These are phyloP conservation scores for Maudiozyma serrabonitensis DNA, from an alignment of 805 yeast species.

Conservation along the genomic window DNA sequence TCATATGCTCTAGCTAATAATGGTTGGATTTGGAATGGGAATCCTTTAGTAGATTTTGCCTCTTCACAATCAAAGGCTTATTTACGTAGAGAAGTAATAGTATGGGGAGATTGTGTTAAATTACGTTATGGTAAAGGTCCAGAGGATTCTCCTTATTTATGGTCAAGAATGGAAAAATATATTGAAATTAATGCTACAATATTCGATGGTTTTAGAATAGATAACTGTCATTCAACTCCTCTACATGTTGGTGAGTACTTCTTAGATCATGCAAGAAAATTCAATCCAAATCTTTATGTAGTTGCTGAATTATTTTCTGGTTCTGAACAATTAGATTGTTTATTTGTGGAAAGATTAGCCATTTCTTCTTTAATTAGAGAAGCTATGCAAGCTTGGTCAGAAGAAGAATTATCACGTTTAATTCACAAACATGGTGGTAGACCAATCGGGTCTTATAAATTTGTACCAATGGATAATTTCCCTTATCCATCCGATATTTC, in stretches of 20 bases:
- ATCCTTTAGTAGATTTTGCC: constrained; percentile 90
- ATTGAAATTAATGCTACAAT: constrained; percentile 58
- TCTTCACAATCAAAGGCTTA: constrained; percentile 70
- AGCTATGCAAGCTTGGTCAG: constrained; percentile 95
- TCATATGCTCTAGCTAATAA: constrained; percentile 78
- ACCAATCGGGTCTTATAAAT: constrained; percentile 85
- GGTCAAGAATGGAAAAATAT: constrained; percentile 82
- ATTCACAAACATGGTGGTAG: constrained; percentile 91
- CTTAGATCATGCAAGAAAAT: constrained; percentile 76
- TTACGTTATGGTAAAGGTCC: constrained; percentile 72
- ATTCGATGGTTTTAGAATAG: constrained; percentile 85
- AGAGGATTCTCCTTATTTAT: constrained; percentile 77
- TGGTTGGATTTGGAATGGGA: constrained; percentile 98
- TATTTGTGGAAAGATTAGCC: constrained; percentile 85
- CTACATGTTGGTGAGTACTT: constrained; percentile 85
- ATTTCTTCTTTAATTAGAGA: constrained; percentile 85
- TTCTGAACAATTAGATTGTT: constrained; percentile 78
- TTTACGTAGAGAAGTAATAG: constrained; percentile 82
- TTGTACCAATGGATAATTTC: constrained; percentile 66
- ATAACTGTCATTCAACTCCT: constrained; percentile 95
- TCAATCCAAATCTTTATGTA: constrained; percentile 78
- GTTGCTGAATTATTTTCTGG: constrained; percentile 95
- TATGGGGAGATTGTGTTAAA: constrained; percentile 97
- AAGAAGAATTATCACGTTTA: constrained; percentile 72
- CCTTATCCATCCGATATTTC: constrained; percentile 52